A percentile compares a stretch with the other conserved stretches of the same genome.
Conservation (phyloP, 371 early-diverging fungal genomes). For the Circinella minor region DNA sequence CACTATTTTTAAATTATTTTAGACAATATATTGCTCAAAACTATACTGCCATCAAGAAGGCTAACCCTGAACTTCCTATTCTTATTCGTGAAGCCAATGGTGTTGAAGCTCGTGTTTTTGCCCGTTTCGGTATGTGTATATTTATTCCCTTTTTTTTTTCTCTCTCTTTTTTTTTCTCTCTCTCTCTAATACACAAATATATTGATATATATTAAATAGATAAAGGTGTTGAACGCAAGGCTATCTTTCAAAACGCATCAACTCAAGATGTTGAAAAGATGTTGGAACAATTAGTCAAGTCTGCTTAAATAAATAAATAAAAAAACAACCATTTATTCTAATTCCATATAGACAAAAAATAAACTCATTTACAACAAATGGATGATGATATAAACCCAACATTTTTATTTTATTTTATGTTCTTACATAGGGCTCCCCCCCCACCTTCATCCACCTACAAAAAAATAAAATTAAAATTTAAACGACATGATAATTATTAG, state of each 20-base stretch:
- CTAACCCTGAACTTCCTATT: conserved; percentile 89
- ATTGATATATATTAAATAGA: conserved; percentile 51
- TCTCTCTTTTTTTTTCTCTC: neutral
- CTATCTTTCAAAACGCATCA: conserved; percentile 74
- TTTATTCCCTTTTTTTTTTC: neutral
- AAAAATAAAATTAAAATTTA: too few relatives aligned
- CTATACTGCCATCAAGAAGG: conserved; percentile 80
- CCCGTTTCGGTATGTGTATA: conserved; percentile 78
- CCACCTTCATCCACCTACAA: too few relatives aligned
- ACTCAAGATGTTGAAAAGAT: conserved; percentile 74
- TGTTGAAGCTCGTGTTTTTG: conserved; percentile 88
- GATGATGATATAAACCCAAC: too few relatives aligned
- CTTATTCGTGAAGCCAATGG: conserved; percentile 89
- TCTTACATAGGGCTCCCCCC: too few relatives aligned
- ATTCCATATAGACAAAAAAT: neutral
- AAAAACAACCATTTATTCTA: too few relatives aligned
- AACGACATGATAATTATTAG: too few relatives aligned
- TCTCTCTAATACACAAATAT: neutral
- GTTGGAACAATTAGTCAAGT: conserved; percentile 67
- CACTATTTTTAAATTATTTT: neutral
- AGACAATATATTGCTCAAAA: conserved; percentile 86
- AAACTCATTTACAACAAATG: neutral
- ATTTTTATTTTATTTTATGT: too few relatives aligned
- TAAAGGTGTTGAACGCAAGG: conserved; percentile 84
- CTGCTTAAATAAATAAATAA: conserved; percentile 27